A percentile compares a stretch with the other conserved stretches of the same genome.
phyloP scores from a whole-genome alignment of 2,329 filamentous ascomycete species.

The Westerdykella aurantiaca region DNA sequence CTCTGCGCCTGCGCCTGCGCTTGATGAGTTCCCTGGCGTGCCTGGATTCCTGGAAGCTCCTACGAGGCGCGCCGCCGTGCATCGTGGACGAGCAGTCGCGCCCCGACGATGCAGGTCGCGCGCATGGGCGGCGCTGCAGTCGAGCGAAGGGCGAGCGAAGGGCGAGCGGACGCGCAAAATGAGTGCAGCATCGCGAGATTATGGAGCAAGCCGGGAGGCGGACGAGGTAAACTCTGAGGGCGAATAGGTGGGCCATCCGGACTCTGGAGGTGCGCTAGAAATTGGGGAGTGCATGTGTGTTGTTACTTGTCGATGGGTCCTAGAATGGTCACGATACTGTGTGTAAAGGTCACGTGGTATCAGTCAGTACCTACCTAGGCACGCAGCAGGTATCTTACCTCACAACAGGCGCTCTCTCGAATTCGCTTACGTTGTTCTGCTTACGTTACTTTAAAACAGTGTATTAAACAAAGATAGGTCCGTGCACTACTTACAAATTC shows the following conservation, averaged over 20 bases:
- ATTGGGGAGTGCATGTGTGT: not conserved
- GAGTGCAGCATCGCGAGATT: too few species aligned
- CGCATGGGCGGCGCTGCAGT: conserved; percentile 5
- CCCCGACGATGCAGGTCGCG: too few species aligned
- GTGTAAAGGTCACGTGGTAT: too few species aligned
- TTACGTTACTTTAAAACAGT: too few species aligned
- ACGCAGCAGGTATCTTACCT: too few species aligned
- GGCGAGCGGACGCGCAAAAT: conserved; percentile 11
- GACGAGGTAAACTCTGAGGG: not conserved
- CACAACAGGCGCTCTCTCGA: too few species aligned
- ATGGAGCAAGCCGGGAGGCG: not conserved
- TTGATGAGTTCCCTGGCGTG: conserved; percentile 3
- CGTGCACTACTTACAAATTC: too few species aligned
- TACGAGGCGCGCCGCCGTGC: not conserved
- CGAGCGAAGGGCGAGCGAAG: conserved; percentile 18
- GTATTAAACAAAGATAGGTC: too few species aligned
- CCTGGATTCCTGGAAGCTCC: not conserved
- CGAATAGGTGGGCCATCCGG: conserved; percentile 5
- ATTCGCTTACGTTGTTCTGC: too few species aligned
- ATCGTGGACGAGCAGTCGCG: not conserved
- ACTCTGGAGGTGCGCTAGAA: conserved; percentile 2
- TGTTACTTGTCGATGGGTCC: not conserved
- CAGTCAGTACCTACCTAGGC: too few species aligned
- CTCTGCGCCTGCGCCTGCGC: not conserved
- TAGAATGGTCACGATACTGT: too few species aligned